Conservation (phyloP, 1,284 basidiomycete species). For the Phellopilus nigrolimitatus region DNA sequence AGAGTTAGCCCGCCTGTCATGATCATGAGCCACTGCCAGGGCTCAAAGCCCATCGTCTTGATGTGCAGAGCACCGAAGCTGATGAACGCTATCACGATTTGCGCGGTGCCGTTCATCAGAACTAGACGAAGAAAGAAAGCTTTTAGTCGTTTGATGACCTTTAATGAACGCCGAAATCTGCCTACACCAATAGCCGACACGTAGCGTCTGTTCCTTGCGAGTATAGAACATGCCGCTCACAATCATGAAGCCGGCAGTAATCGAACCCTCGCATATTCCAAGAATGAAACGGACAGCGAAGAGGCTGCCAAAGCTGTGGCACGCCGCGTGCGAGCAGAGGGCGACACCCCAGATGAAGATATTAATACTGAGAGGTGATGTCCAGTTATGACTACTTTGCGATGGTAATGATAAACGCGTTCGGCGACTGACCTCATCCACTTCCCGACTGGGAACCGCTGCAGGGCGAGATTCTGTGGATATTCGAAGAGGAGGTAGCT, state of each 20-base stretch:
- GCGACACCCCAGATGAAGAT: constrained; percentile 66
- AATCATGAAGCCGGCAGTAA: constrained; percentile 75
- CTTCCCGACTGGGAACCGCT: constrained; percentile 70
- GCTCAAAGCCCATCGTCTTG: constrained; percentile 45
- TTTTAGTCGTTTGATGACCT: too few relatives aligned
- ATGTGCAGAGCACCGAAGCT: constrained; percentile 67
- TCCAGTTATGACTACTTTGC: neutral
- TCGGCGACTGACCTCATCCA: constrained; percentile 74
- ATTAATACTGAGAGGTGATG: constrained; percentile 43
- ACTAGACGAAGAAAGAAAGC: constrained; percentile 30
- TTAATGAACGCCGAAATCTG: too few relatives aligned
- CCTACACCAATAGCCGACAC: constrained; percentile 78
- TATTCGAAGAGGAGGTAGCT: constrained; percentile 65
- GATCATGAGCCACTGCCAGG: constrained; percentile 77
- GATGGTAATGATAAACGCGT: neutral
- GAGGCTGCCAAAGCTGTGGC: constrained; percentile 64
- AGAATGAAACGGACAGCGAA: constrained; percentile 62
- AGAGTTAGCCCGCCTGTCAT: constrained; percentile 63
- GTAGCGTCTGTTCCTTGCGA: constrained; percentile 61
- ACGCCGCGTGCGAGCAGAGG: constrained; percentile 63
- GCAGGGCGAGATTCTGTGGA: constrained; percentile 70
- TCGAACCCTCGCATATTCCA: constrained; percentile 74
- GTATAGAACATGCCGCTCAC: constrained; percentile 80
- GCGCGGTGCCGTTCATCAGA: constrained; percentile 50
- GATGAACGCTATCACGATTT: constrained; percentile 65